Conservation (phyloP, 148 eudicot genomes). For the Rheum nobile region DNA sequence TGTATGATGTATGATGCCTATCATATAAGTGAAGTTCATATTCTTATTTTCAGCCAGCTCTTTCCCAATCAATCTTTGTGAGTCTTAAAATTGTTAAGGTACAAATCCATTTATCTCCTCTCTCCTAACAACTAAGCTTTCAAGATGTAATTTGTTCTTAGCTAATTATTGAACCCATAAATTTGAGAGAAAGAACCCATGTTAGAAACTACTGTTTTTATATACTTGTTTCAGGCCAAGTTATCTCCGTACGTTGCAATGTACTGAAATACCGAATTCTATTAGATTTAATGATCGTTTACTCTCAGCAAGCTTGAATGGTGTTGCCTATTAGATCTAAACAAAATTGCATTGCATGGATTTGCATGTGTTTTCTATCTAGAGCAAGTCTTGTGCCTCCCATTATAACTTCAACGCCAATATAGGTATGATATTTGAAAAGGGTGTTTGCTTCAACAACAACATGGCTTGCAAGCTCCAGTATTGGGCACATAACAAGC, state of each 20-base stretch:
- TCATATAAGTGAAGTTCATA: neutral
- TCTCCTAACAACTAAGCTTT: neutral
- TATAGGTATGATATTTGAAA: constrained; percentile 79
- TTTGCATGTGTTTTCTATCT: constrained; percentile 81
- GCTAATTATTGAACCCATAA: neutral
- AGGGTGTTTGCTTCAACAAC: constrained; percentile 72
- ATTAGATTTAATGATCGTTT: neutral
- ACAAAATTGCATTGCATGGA: constrained; percentile 59
- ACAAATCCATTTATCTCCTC: neutral
- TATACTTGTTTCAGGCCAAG: neutral
- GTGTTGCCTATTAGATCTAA: constrained; percentile 39
- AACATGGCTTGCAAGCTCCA: constrained; percentile 96
- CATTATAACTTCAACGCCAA: constrained; percentile 90
- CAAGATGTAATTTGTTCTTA: neutral
- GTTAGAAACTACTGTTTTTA: neutral
- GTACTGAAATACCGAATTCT: neutral
- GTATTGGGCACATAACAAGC: constrained; percentile 87
- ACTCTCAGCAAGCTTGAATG: neutral
- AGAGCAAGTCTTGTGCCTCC: constrained; percentile 83
- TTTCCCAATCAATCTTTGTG: neutral
- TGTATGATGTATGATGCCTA: neutral
- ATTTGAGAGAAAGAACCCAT: neutral
- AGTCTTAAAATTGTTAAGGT: neutral
- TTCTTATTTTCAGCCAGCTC: neutral
- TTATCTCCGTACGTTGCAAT: neutral